phyloP scores from a whole-genome alignment of 164 flowering plant genomes.

The Saururus chinensis region DNA sequence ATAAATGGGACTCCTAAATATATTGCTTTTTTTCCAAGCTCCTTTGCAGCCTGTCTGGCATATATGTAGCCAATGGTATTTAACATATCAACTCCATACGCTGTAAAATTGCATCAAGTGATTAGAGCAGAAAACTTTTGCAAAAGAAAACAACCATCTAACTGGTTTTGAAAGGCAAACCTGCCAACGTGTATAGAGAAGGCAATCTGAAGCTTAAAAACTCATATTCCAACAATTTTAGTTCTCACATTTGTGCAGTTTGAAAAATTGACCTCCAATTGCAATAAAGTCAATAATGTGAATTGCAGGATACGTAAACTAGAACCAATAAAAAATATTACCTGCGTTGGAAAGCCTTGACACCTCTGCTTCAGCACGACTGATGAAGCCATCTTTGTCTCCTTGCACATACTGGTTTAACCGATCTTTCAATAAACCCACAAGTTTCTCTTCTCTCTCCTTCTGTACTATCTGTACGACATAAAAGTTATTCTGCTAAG shows the following conservation, averaged over 20 bases:
- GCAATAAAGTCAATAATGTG: background rate
- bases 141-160: background rate
- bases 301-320: background rate
- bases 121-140: background rate
- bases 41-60: slow-evolving; percentile 89
- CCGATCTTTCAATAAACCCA: slow-evolving; percentile 46
- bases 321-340: slow-evolving; percentile 11
- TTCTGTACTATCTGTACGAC: slow-evolving; percentile 59
- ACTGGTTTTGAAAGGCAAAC: background rate
- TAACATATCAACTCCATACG: slow-evolving; percentile 93
- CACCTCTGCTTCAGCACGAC: slow-evolving; percentile 75
- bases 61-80: slow-evolving; percentile 94
- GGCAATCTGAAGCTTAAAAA: background rate
- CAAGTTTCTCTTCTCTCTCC: slow-evolving; percentile 96
- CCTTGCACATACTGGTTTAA: slow-evolving; percentile 78
- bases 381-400: slow-evolving; percentile 55
- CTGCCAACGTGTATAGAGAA: background rate
- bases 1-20: slow-evolving; percentile 91
- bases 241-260: background rate
- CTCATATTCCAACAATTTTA: no score
- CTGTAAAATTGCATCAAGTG: slow-evolving; percentile 28
- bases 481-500: background rate
- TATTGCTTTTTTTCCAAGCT: slow-evolving; percentile 91
- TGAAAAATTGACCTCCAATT: background rate
- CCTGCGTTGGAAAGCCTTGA: slow-evolving; percentile 86